Base-by-base conservation (phyloP, 495 filamentous ascomycete genomes). In the Lasiosphaeris hirsuta region DNA sequence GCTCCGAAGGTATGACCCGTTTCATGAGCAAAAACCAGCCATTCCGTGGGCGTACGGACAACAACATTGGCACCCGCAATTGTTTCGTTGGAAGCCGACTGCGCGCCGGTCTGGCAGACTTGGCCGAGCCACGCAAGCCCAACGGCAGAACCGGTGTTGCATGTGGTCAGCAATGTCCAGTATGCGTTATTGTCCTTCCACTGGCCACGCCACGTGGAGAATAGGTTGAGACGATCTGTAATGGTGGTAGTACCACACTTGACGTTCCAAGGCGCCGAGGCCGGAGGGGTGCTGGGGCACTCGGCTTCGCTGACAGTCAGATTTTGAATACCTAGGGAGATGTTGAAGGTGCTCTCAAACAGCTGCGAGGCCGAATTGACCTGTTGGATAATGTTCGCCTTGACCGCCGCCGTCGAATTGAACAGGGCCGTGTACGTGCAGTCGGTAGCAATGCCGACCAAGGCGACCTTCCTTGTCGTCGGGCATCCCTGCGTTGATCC, bases 21-120 rank as follows among this genome's bases (percentile, higher is more conserved):
- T 70, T 98, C 95, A 65, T 98, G 94, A 57, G 94, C 93, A 73
- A 97, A 91, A 50, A 98, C 89, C 68, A 96, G 90, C 95, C 95
- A 98, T 62, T 96, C 90, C 17, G 83, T 88, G 10, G 82, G 75
- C 2, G 90, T 96, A 47, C 85, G 84, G 14, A 91, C 87, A 15
- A 98, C 92, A 19, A 98, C 90, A 68, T 97, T 97, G 42, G 94
- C 87, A 17, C 90, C 89, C 15, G 85, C 86, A 44, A 95, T 86
- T 2, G 84, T 85, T 68, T 88, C 87, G 48, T 79, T 78, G 9
- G 62, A 68, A 7, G 70, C 69, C 10, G 68, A 67, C 35, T 70
- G 67, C 1, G 86, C 74, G 14, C 83, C 86, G 34, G 75, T 72
- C 15, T 87, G 79, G 71, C 94, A 97, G 18, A 93, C 80, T 64